Evolutionary conservation across 371 early-diverging fungal species (phyloP).

Genomic region (Mucor sp.): DNA sequence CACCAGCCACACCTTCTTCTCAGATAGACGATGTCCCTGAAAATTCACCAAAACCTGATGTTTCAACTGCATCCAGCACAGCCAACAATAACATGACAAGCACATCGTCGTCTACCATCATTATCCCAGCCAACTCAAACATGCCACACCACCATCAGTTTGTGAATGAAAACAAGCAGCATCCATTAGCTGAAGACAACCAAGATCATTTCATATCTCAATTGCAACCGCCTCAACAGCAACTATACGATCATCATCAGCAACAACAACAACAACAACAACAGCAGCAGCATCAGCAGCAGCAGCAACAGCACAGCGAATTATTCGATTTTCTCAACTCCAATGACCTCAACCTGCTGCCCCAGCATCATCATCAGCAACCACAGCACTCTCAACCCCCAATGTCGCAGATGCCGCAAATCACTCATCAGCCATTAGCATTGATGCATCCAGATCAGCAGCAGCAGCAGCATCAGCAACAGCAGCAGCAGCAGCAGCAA

Average conservation of each 20-base stretch:
- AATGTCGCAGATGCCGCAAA: not conserved
- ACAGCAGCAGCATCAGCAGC: not conserved
- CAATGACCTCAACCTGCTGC: conserved; percentile 13
- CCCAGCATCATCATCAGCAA: not conserved
- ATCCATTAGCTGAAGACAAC: conserved; percentile 15
- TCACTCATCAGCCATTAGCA: conserved; percentile 2
- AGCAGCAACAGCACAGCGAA: conserved; percentile 5
- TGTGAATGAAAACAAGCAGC: conserved; percentile 1
- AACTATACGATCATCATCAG: not conserved
- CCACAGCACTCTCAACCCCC: conserved; percentile 4
- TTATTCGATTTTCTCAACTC: conserved; percentile 27
- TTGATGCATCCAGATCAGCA: conserved; percentile 20
- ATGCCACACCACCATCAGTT: not conserved
- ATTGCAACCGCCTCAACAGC: conserved; percentile 11
- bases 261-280: not conserved
- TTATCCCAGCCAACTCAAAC: not conserved
- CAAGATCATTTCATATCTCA: conserved; percentile 29
- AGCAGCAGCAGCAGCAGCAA: not conserved
- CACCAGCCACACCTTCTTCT: conserved; percentile 52
- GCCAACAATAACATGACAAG: not conserved
- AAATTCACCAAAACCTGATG: conserved; percentile 11
- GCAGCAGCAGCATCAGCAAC: not conserved
- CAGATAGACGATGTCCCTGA: conserved; percentile 34
- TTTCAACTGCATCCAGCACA: not conserved
- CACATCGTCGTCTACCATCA: not conserved